These are phyloP conservation scores for Trichoderma asperellum DNA, from an alignment of 2,329 filamentous ascomycete species.

Conservation along the genomic window DNA sequence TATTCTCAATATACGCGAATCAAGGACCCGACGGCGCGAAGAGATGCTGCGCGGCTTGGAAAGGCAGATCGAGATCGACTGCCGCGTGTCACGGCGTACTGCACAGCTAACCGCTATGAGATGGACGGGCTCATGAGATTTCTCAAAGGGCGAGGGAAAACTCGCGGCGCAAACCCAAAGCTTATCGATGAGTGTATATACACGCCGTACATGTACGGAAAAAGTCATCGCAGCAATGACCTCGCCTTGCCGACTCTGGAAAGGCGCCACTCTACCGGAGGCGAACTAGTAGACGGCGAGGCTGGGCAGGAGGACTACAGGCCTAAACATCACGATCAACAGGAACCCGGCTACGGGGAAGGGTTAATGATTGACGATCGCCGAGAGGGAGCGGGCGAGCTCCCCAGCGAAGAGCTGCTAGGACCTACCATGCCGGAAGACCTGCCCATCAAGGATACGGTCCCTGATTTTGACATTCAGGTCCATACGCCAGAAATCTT, in stretches of 20 bases:
- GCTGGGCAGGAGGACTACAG: constrained; percentile 60
- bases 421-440: constrained; percentile 43
- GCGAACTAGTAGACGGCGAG: constrained; percentile 53
- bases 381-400: constrained; percentile 35
- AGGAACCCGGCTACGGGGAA: constrained; percentile 40
- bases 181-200: constrained; percentile 98
- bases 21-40: constrained; percentile 89
- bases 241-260: constrained; percentile 55
- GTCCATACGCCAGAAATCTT: constrained; percentile 95
- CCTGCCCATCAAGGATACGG: constrained; percentile 48
- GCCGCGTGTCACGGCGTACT: constrained; percentile 94
- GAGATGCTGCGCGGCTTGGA: constrained; percentile 88
- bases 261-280: constrained; percentile 76
- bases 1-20: constrained; percentile 98
- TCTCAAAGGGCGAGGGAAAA: constrained; percentile 80
- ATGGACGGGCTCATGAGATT: constrained; percentile 89
- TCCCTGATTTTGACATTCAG: constrained; percentile 79
- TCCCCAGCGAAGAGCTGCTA: constrained; percentile 42
- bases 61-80: constrained; percentile 89
- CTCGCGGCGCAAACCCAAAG: constrained; percentile 81
- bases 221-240: constrained; percentile 34
- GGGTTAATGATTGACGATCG: constrained; percentile 37
- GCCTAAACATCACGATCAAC: constrained; percentile 55
- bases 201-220: constrained; percentile 82
- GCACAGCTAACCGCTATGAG: constrained; percentile 88